Evolutionary conservation across 1,139 yeast genomes (phyloP), one percentile per base, ranked within the genome.

Genomic region (Taiozyma sp.): DNA sequence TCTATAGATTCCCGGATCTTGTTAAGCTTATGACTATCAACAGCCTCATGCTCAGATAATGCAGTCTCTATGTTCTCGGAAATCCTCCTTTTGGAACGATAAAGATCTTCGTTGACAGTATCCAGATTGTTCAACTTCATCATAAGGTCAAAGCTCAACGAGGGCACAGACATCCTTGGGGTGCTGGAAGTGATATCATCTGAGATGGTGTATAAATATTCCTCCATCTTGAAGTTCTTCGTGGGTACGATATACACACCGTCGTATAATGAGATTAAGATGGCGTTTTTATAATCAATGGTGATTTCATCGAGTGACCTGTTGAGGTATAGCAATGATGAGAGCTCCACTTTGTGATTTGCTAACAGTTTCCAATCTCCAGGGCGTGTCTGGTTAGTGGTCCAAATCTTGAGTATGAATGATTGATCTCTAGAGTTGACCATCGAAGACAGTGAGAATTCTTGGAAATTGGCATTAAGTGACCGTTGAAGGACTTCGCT

Each of bases 51-150:
- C 8, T 28, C 42, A 9, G 47, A n/a, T 16, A 38, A 43, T 4
- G 30, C 27, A 4, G 16, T 3, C n/a, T 34, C 44, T 40, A 30
- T 45, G 16, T 8, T 30, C 22, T 16, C 36, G 16, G 56, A 51
- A 9, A 69, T 44, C 6, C 46, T 52, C 9, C 47, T 47, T n/a
- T 67, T 70, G 4, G 72, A 64, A 8, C 44, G 48, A 46, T 60
- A 59, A 34, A 69, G 58, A 53, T 77, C 81, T 28, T 64, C 66
- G 9, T 75, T 67, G 51, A 78, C 74, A 24, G 69, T 63, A 45
- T 75, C 72, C 10, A 75, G 60, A 39, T 76, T 75, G 54, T 73
- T 73, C 50, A 79, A 54, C 51, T 75, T 77, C 74, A 77, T 73
- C 7, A 76, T 67, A 27, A 70, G 70, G 51, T 76, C 79, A 54